Percentiles rank a stretch among this genome's conserved stretches.
These are phyloP conservation scores for Leishmania lainsoni DNA, from an alignment of 208 protist species.

Conservation along the genomic window DNA sequence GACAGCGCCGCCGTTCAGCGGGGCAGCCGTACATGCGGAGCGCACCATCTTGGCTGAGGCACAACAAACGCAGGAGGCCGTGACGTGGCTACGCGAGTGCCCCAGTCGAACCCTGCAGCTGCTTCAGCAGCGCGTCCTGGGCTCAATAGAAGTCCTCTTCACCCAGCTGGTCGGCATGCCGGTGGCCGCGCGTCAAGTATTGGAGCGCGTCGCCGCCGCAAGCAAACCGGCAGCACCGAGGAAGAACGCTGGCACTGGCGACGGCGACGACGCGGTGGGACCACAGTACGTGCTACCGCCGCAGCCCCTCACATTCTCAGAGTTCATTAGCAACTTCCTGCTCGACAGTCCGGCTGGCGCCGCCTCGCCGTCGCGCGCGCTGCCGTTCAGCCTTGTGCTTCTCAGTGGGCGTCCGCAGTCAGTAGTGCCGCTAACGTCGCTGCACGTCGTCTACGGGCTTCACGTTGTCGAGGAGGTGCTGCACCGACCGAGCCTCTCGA, in stretches of 20 bases:
- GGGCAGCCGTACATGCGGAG: slow-evolving; percentile 20
- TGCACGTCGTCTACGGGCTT: slow-evolving; percentile 44
- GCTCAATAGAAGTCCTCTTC: slow-evolving; percentile 32
- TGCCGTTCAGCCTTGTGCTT: slow-evolving; percentile 21
- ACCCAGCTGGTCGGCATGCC: slow-evolving; percentile 38
- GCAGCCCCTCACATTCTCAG: slow-evolving; percentile 28
- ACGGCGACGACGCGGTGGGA: not conserved
- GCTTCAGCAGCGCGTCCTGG: slow-evolving; percentile 55
- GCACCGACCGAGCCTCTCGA: not conserved
- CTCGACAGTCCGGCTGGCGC: not conserved
- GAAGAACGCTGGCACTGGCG: not conserved
- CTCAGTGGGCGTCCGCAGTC: slow-evolving; percentile 31
- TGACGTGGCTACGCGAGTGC: slow-evolving; percentile 47
- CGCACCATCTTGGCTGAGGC: slow-evolving; percentile 27
- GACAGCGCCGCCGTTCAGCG: slow-evolving; percentile 23
- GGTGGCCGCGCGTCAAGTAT: slow-evolving; percentile 13
- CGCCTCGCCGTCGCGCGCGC: not conserved
- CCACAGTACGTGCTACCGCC: slow-evolving; percentile 24
- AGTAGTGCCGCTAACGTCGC: slow-evolving; percentile 36
- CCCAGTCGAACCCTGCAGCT: slow-evolving; percentile 37
- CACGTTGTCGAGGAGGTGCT: slow-evolving; percentile 40
- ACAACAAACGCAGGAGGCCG: slow-evolving; percentile 41
- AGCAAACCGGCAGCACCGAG: not conserved
- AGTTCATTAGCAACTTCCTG: slow-evolving; percentile 29
- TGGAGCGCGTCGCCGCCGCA: slow-evolving; percentile 8